Conservation (phyloP, 179 eudicot species). For the Actinidia chinensis region DNA sequence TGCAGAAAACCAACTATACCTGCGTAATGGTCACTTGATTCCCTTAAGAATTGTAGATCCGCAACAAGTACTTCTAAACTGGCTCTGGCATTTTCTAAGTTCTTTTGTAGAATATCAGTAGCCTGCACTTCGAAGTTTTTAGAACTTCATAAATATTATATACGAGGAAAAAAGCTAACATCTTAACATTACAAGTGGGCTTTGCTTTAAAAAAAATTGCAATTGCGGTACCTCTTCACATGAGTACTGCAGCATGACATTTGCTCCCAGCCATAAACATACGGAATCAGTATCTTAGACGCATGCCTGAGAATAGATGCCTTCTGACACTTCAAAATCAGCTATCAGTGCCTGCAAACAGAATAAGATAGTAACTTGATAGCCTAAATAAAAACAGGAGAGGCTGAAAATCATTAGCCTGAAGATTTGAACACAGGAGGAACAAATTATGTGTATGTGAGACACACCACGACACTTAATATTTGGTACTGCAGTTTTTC, state of each 20-base stretch:
- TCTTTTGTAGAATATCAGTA: slow-evolving; percentile 59
- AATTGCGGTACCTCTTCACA: slow-evolving; percentile 70
- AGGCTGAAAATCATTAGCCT: slow-evolving; percentile 6
- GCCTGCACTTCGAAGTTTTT: slow-evolving; percentile 52
- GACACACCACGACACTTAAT: neutral
- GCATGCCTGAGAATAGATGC: slow-evolving; percentile 83
- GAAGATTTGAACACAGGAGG: neutral
- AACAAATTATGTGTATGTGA: neutral
- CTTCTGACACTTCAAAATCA: slow-evolving; percentile 96
- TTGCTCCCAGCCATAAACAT: slow-evolving; percentile 97
- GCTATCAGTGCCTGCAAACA: slow-evolving; percentile 68
- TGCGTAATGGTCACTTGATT: slow-evolving; percentile 89
- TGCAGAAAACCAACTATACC: slow-evolving; percentile 33
- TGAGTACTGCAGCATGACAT: slow-evolving; percentile 94
- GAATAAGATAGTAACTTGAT: neutral
- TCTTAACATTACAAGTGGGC: neutral
- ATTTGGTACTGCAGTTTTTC: no score
- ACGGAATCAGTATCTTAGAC: slow-evolving; percentile 85
- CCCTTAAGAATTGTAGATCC: slow-evolving; percentile 81
- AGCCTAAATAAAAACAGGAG: neutral
- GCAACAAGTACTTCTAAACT: slow-evolving; percentile 83
- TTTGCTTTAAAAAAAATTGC: no score
- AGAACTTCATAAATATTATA: neutral
- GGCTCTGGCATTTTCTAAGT: slow-evolving; percentile 88
- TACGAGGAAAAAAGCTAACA: neutral